Evolutionary conservation across 306 rosid genomes (phyloP), one percentile per base, ranked within the genome.

Genomic region (Rosa chinensis): DNA sequence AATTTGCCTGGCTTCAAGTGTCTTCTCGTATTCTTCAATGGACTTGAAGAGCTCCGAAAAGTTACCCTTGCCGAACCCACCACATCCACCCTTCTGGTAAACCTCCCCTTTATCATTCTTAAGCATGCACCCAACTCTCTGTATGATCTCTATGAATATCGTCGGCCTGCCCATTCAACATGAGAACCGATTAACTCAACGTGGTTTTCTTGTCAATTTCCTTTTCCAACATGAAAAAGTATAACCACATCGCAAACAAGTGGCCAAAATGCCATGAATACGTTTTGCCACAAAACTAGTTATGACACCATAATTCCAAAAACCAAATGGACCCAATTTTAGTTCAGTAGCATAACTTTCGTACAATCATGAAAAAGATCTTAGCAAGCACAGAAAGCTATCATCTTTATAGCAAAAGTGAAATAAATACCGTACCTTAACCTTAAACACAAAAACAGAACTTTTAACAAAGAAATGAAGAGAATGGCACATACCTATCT

Each of bases 41-140:
- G 99, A 93, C 76, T 93, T 96, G 93, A 96, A 93, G 58, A 93
- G 98, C 91, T 89, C 98, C 0, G 98, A 96, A 67, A 93, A 96
- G 90, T 96, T 96, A 2, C 99, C 99, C 83, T 96, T 96, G 32
- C 99, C 98, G 82, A 96, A 96, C 1, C 98, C 99, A 0, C 99
- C 99, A 68, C 99, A 93, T 10, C 97, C 99, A 23, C 97, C 98
- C 77, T 93, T 90, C 76, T 96, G 99, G 78, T 88, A 90, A 39
- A 14, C 83, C 70, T 86, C 88, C 32, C 99, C 99, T 66, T 88
- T 85, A 66, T 91, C 98, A 58, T 96, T 89, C 88, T 91, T 81
- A 2, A 87, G 63, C 96, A 91, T 90, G 88, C 99, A 95, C 50
- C 99, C 99, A 16, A 93, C 78, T 78, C 99, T 90, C 87, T 96